Base-by-base conservation (phyloP, 2,329 filamentous ascomycete genomes). In the Phymatotrichopsis omnivora region DNA sequence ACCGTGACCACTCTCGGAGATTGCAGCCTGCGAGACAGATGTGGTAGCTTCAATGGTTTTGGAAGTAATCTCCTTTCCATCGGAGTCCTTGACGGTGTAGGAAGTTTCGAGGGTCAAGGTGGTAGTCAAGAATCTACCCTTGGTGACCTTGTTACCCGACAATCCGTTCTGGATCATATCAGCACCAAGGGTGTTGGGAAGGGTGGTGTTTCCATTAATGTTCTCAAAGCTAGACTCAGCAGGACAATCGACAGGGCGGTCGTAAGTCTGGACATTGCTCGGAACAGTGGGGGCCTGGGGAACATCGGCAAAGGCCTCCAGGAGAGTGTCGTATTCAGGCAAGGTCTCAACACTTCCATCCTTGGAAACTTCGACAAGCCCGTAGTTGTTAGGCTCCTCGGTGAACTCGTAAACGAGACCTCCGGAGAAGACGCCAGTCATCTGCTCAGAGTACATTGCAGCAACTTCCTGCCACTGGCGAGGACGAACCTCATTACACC, bases 371-470 rank as follows among this genome's bases (percentile, higher is more conserved):
- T 62, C 51, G 8, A 72, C 67, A 5, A 74, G 61, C 36, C 71
- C 71, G 54, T 67, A 74, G 56, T 72, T 67, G 61, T 80, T 79
- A 31, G 67, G 64, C 61, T 87, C 84, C 64, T 86, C 72, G 1
- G 76, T 78, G 64, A 75, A 89, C 64, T 91, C 82, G 68, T 89
- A 91, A 34, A 89, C 81, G 34, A 91, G 70, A 53, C 82, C 83
- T 52, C 84, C 84, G 43, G 77, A 80, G 60, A 89, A 77, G 45
- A 76, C 68, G 14, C 68, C 62, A 10, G 65, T 78, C 80, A 89
- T 86, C 53, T 84, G 58, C 29, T 69, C 59, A 45, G 81, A 73
- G 63, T 89, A 89, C 55, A 91, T 76, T 51, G 78, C 69, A 44
- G 68, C 70, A 10, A 85, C 79, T 65, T 91, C 84, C 55, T 81